A percentile compares a stretch with the other conserved stretches of the same genome.
Evolutionary conservation across 352 stramenopile species (phyloP).

Genomic region (Phytophthora nicotianae): DNA sequence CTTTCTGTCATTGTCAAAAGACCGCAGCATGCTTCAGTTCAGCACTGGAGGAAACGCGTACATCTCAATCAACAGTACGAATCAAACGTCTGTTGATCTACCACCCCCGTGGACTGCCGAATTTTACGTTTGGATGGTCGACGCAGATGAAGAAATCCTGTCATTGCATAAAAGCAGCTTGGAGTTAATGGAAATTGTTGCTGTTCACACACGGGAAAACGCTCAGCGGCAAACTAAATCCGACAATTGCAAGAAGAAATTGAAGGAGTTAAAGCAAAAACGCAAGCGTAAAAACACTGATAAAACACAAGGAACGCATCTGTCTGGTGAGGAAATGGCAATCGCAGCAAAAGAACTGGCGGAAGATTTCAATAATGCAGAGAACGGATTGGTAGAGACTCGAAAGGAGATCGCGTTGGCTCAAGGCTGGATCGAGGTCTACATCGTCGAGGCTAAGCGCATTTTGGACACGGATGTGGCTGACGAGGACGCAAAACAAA

Average conservation of each 20-base stretch:
- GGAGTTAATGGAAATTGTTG: constrained; percentile 41
- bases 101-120: constrained; percentile 74
- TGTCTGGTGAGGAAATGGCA: constrained; percentile 30
- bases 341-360: constrained; percentile 53
- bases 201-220: constrained; percentile 43
- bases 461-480: constrained; percentile 39
- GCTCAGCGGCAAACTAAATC: constrained; percentile 46
- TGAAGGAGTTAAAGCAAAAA: constrained; percentile 55
- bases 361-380: constrained; percentile 56
- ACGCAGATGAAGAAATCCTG: constrained; percentile 57
- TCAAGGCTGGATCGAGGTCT: constrained; percentile 49
- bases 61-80: constrained; percentile 42
- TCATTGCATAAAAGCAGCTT: constrained; percentile 50
- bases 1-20: constrained; percentile 48
- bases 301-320: constrained; percentile 27
- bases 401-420: constrained; percentile 47
- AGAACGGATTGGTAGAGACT: constrained; percentile 41
- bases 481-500: constrained; percentile 31
- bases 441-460: constrained; percentile 48
- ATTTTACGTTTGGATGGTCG: constrained; percentile 65
- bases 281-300: constrained; percentile 31
- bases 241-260: constrained; percentile 53
- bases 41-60: constrained; percentile 48
- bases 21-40: constrained; percentile 62
- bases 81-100: constrained; percentile 36